Evolutionary conservation across 352 stramenopile genomes (phyloP).

Genomic region (Phytopythium litorale): DNA sequence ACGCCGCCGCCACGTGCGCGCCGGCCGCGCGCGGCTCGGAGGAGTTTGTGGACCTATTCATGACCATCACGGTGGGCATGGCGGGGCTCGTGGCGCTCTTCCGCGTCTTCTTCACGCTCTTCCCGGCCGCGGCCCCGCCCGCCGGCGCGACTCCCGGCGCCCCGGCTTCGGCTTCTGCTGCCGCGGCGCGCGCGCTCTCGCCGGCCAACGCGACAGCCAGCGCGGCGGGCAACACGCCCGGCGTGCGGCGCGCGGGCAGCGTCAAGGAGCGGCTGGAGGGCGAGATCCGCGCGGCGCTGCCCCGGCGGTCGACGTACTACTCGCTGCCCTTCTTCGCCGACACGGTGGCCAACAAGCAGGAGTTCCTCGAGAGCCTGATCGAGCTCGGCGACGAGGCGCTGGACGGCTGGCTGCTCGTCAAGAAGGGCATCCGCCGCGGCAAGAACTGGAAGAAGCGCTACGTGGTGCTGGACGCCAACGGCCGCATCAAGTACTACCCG

Average conservation of each 20-base stretch:
- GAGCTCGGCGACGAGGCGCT: conserved; percentile 64
- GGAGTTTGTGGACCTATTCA: conserved; percentile 58
- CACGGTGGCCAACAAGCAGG: conserved; percentile 64
- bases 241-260: conserved; percentile 27
- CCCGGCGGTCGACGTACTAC: conserved; percentile 70
- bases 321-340: conserved; percentile 76
- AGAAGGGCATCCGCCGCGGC: conserved; percentile 62
- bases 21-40: conserved; percentile 6
- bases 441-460: conserved; percentile 86
- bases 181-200: conserved; percentile 4
- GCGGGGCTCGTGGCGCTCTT: conserved; percentile 61
- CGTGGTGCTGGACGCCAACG: conserved; percentile 70
- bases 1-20: conserved; percentile 3
- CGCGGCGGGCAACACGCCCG: conserved; percentile 4
- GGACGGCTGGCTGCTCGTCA: conserved; percentile 77
- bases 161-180: background rate
- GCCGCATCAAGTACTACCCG: conserved; percentile 74
- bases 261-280: conserved; percentile 61
- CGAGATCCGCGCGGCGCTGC: conserved; percentile 54
- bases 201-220: background rate
- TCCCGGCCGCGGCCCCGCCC: conserved; percentile 18
- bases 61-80: conserved; percentile 60
- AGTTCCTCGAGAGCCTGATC: conserved; percentile 67
- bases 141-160: background rate
- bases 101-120: conserved; percentile 53